Base-by-base conservation (phyloP, 441 rosid species). In the Jatropha podagrica region DNA sequence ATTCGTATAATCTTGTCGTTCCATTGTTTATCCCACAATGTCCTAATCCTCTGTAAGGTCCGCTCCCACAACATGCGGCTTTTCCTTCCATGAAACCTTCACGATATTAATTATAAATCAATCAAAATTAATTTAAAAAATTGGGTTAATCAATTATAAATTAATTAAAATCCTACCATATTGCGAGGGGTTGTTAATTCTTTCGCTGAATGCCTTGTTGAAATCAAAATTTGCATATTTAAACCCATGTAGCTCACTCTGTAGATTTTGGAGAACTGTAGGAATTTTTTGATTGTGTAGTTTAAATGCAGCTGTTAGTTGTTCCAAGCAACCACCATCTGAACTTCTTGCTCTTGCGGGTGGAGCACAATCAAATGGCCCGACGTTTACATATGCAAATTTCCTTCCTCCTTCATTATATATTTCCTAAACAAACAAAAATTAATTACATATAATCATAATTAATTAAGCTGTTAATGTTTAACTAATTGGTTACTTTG, bases 71-170 rank as follows among this genome's bases (percentile, higher is more conserved):
- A n/a, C 77, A 58, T 54, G 77, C 72, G 1, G 64, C 44, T 59
- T 74, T 75, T 7, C 4, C 69, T 52, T 56, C 66, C 72, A 67
- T 58, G 38, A 75, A 75, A 26, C 58, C 77, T 44, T 67, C 40
- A 48, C 20, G 38, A 40, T 54, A 4, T 17, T 55, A 13, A 17
- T 4, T 27, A 38, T 20, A 27, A 7, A 73, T 73, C 55, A 63
- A 20, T 49, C 9, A 5, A 42, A 42, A 42, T 42, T 42, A 42
- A 5, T 42, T 4, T 9, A 32, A 48, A 14, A 1, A 14, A 13
- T 17, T 64, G 68, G 13, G 23, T 12, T 64, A 37, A 15, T 15
- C 14, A 15, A 51, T 48, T 1, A 14, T 55, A 17, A 55, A 17
- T 1, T 59, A 59, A 32, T 5, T 23, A 59, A 4, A 60, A 15